Percentiles rank a stretch among this genome's conserved stretches.
These are phyloP conservation scores for Mycosphaerella sp. DNA, from an alignment of 2,329 filamentous ascomycete genomes.

Conservation along the genomic window DNA sequence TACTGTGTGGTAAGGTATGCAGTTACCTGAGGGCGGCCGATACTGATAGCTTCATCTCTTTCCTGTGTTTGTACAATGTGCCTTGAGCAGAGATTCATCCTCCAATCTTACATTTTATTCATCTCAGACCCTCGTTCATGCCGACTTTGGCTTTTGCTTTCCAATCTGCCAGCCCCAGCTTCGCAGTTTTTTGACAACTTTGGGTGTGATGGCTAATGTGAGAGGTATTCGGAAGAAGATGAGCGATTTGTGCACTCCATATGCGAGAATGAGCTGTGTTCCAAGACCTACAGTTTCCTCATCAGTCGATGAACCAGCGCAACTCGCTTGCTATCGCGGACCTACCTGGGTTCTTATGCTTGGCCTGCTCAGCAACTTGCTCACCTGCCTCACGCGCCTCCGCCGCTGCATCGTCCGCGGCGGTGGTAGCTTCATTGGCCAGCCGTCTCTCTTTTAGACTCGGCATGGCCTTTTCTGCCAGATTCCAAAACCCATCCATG, in stretches of 20 bases:
- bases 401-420: conserved; percentile 20
- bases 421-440: conserved; percentile 13
- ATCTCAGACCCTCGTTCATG: neutral
- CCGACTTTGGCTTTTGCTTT: conserved; percentile 42
- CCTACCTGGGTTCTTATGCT: conserved; percentile 15
- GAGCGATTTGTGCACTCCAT: conserved; percentile 96
- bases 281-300: conserved; percentile 49
- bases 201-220: conserved; percentile 83
- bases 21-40: neutral
- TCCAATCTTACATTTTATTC: conserved; percentile 5
- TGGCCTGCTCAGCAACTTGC: conserved; percentile 17
- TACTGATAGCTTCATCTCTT: neutral
- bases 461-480: conserved; percentile 57
- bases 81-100: conserved; percentile 9
- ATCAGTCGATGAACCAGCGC: conserved; percentile 2
- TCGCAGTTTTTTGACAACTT: conserved; percentile 82
- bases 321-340: conserved; percentile 29
- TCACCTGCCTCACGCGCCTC: conserved; percentile 45
- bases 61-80: conserved; percentile 12
- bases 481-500: conserved; percentile 52
- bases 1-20: neutral
- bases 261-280: conserved; percentile 88
- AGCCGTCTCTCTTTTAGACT: conserved; percentile 32
- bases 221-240: conserved; percentile 94
- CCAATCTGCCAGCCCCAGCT: conserved; percentile 95